These are phyloP conservation scores for Mytilinidion resinicola DNA, from an alignment of 495 filamentous ascomycete species.

Conservation along the genomic window DNA sequence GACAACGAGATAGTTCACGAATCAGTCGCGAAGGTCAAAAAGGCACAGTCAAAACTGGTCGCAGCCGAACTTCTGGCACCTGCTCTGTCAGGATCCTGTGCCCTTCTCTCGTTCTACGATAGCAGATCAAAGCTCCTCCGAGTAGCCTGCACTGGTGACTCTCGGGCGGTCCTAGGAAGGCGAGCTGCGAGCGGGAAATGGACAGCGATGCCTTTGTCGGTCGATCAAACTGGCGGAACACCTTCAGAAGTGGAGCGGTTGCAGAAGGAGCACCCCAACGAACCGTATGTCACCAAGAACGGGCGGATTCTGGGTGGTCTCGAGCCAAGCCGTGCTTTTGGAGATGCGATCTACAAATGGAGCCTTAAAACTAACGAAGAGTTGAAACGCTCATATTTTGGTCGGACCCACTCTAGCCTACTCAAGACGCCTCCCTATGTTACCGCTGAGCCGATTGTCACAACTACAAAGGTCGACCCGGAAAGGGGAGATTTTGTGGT, in stretches of 20 bases:
- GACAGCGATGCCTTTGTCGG: constrained; percentile 80
- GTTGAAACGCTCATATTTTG: constrained; percentile 80
- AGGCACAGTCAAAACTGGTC: constrained; percentile 74
- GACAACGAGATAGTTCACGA: constrained; percentile 91
- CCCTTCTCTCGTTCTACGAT: constrained; percentile 94
- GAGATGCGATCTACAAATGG: constrained; percentile 97
- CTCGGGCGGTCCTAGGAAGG: constrained; percentile 84
- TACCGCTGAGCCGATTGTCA: constrained; percentile 91
- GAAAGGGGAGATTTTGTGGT: constrained; percentile 90
- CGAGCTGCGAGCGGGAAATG: constrained; percentile 76
- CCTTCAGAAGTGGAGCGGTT: constrained; percentile 75
- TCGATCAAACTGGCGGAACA: constrained; percentile 87
- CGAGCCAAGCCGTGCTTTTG: constrained; percentile 89
- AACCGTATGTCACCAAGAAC: constrained; percentile 74
- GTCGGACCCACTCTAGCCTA: constrained; percentile 59
- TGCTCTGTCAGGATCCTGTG: constrained; percentile 91
- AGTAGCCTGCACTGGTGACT: constrained; percentile 92
- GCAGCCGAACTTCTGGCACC: constrained; percentile 90
- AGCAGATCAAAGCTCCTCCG: constrained; percentile 72
- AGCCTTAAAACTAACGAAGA: constrained; percentile 70
- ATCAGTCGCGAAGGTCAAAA: constrained; percentile 79
- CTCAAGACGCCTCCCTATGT: constrained; percentile 94
- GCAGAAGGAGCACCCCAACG: constrained; percentile 77
- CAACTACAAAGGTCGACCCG: constrained; percentile 89
- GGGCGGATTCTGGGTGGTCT: constrained; percentile 87